A percentile compares a stretch with the other conserved stretches of the same genome.
These are phyloP conservation scores for Acaromyces ingoldii DNA, from an alignment of 1,284 basidiomycete species.

Conservation along the genomic window DNA sequence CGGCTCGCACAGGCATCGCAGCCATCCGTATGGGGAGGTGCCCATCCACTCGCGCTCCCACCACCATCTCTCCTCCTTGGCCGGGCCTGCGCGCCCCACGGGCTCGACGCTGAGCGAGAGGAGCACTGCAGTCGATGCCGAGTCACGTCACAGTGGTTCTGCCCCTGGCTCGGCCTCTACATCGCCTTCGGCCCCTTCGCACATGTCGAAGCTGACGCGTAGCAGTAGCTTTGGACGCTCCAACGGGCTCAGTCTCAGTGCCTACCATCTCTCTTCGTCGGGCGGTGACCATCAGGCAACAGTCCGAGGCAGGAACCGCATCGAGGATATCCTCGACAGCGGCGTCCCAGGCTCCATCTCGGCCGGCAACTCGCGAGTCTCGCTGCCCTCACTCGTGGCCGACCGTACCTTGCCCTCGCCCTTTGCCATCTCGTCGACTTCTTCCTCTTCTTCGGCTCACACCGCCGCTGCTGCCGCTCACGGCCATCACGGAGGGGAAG, in stretches of 20 bases:
- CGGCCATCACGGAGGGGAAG: neutral
- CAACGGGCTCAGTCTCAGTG: slow-evolving; percentile 23
- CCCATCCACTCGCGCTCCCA: slow-evolving; percentile 38
- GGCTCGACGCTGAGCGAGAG: slow-evolving; percentile 37
- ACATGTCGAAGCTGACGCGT: slow-evolving; percentile 13
- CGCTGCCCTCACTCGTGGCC: slow-evolving; percentile 15
- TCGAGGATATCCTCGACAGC: slow-evolving; percentile 31
- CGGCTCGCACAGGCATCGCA: slow-evolving; percentile 43
- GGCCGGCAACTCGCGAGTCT: slow-evolving; percentile 19
- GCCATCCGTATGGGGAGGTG: slow-evolving; percentile 38
- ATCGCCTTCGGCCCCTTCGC: slow-evolving; percentile 25
- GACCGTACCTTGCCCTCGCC: slow-evolving; percentile 28
- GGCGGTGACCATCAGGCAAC: slow-evolving; percentile 7
- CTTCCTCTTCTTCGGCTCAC: neutral
- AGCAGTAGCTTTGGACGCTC: slow-evolving; percentile 18
- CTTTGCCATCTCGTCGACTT: slow-evolving; percentile 13
- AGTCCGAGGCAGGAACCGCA: slow-evolving; percentile 16
- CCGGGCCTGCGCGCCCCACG: slow-evolving; percentile 17
- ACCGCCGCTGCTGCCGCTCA: neutral
- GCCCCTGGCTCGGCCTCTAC: slow-evolving; percentile 28
- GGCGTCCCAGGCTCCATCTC: slow-evolving; percentile 24
- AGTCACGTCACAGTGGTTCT: slow-evolving; percentile 13
- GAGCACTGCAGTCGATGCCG: slow-evolving; percentile 35
- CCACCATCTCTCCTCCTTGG: slow-evolving; percentile 42
- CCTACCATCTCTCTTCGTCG: slow-evolving; percentile 29